phyloP scores from a whole-genome alignment of 768 basidiomycete species.

The Rhodotorula diobovata region DNA sequence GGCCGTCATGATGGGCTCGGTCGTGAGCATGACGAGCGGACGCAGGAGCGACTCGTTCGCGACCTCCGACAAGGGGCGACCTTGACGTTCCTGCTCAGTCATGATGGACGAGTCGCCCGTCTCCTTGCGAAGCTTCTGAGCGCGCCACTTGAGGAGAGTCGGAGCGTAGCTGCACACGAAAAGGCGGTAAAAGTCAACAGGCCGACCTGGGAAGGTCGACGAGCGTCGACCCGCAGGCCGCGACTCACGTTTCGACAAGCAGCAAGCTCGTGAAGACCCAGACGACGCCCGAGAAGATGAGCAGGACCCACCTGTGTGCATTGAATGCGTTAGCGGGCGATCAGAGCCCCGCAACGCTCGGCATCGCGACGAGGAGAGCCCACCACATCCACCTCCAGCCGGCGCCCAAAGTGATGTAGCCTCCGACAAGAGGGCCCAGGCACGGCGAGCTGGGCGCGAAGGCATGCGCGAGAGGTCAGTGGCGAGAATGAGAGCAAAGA shows the following conservation, averaged over 20 bases:
- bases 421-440: conserved; percentile 63
- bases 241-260: conserved; percentile 56
- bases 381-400: conserved; percentile 64
- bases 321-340: no score
- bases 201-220: background rate
- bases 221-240: no score
- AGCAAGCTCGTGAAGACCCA: conserved; percentile 44
- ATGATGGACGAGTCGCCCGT: conserved; percentile 41
- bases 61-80: conserved; percentile 56
- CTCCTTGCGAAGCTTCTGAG: conserved; percentile 53
- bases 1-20: conserved; percentile 62
- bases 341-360: conserved; percentile 53
- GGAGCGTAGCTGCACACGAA: conserved; percentile 55
- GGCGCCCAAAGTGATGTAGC: conserved; percentile 53
- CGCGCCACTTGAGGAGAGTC: conserved; percentile 56
- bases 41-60: conserved; percentile 57
- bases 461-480: background rate
- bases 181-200: background rate
- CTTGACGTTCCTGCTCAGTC: conserved; percentile 52
- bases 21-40: conserved; percentile 60
- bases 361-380: conserved; percentile 51
- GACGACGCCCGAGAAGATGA: conserved; percentile 34
- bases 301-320: background rate
- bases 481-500: background rate
- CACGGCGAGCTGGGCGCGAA: background rate